Evolutionary conservation across 106 monocot genomes (phyloP).

Genomic region (Dendrobium nobile): DNA sequence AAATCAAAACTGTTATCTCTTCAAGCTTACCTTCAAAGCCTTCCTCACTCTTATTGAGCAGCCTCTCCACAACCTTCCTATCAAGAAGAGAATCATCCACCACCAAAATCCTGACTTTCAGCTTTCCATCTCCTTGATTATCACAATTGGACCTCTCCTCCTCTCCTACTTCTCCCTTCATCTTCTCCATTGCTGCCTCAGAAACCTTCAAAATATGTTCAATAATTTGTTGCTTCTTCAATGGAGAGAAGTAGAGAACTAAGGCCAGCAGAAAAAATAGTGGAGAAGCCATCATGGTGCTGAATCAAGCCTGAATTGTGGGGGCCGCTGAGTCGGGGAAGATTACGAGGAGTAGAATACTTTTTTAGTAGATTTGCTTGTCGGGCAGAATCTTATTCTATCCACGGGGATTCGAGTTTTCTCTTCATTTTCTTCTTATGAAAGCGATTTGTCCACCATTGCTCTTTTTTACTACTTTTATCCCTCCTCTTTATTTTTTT

Average conservation of each 20-base stretch:
- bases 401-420: neutral
- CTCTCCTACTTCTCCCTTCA: neutral
- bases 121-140: neutral
- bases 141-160: neutral
- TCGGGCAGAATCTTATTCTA: neutral
- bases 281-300: neutral
- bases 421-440: too few relatives aligned
- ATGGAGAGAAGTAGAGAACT: neutral
- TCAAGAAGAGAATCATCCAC: constrained; percentile 10
- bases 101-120: constrained; percentile 6
- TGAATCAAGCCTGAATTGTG: neutral
- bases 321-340: neutral
- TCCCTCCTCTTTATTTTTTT: too few relatives aligned
- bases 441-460: too few relatives aligned
- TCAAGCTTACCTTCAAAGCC: constrained; percentile 1
- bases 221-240: neutral
- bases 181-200: neutral
- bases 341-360: neutral
- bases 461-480: too few relatives aligned
- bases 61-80: constrained; percentile 11
- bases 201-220: neutral
- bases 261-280: neutral
- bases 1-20: too few relatives aligned
- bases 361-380: constrained; percentile 2
- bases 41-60: constrained; percentile 1